These are phyloP conservation scores for Camellia granthamiana DNA, from an alignment of 148 eudicot species.

Conservation along the genomic window DNA sequence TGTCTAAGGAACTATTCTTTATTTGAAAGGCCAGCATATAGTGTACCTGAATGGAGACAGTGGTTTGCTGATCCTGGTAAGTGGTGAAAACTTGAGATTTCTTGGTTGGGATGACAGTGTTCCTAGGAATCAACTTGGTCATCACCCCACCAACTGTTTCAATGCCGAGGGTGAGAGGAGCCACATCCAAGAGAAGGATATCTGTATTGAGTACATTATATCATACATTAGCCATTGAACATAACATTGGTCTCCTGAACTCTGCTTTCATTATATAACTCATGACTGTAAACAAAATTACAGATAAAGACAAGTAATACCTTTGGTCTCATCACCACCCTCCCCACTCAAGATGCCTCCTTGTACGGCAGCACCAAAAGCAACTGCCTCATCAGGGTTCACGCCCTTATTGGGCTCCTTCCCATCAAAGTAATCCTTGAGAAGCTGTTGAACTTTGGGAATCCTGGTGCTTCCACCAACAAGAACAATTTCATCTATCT, in stretches of 20 bases:
- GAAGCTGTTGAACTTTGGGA: constrained; percentile 43
- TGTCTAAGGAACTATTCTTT: neutral
- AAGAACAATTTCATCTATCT: constrained; percentile 43
- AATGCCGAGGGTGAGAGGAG: constrained; percentile 40
- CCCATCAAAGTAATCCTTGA: constrained; percentile 38
- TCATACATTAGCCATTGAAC: neutral
- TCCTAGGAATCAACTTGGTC: constrained; percentile 43
- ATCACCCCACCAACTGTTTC: constrained; percentile 42
- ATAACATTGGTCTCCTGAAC: neutral
- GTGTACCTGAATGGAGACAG: constrained; percentile 40
- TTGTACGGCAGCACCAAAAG: constrained; percentile 45
- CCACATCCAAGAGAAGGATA: constrained; percentile 43
- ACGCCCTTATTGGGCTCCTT: constrained; percentile 41
- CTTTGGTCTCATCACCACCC: constrained; percentile 42
- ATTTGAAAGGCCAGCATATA: too few species aligned
- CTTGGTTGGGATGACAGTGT: constrained; percentile 41
- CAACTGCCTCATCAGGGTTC: constrained; percentile 50
- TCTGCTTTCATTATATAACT: neutral
- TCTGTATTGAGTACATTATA: constrained; percentile 18
- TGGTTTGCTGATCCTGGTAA: constrained; percentile 41
- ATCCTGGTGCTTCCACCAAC: constrained; percentile 47
- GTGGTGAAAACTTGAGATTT: constrained; percentile 44
- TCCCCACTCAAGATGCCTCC: constrained; percentile 37
- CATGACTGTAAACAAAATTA: neutral
- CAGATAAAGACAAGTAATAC: constrained; percentile 10